Percentiles rank a stretch among this genome's conserved stretches.
Conservation (phyloP, 169 alveolate genomes). For the Cryptosporidium sp. region DNA sequence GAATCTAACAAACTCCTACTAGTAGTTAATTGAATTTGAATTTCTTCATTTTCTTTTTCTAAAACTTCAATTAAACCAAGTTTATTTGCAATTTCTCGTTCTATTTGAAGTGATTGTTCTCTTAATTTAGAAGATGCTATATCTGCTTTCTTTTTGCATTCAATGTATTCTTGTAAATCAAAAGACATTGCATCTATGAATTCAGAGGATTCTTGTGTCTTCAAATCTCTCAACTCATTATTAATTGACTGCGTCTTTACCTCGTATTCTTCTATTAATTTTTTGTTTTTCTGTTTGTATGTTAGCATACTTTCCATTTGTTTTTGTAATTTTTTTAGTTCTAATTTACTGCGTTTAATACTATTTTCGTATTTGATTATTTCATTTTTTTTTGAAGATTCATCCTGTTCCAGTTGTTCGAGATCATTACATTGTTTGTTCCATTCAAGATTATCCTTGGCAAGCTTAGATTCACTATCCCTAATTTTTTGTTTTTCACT, state of each 20-base stretch:
- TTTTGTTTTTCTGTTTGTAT: constrained; percentile 7
- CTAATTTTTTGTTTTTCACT: constrained; percentile 5
- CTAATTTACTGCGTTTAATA: constrained; percentile 6
- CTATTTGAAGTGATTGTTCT: constrained; percentile 52
- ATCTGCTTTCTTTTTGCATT: constrained; percentile 59
- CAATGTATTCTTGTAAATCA: constrained; percentile 59
- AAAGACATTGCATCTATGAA: constrained; percentile 9
- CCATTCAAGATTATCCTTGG: constrained; percentile 33
- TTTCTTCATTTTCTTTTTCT: constrained; percentile 58
- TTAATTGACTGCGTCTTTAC: background rate
- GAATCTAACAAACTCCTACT: constrained; percentile 16
- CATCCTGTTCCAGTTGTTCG: constrained; percentile 36
- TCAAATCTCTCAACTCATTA: constrained; percentile 4
- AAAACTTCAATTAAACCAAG: constrained; percentile 47
- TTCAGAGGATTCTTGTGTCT: constrained; percentile 11
- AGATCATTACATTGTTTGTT: constrained; percentile 11
- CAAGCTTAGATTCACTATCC: constrained; percentile 33
- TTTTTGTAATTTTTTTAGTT: constrained; percentile 25
- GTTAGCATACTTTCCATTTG: constrained; percentile 2
- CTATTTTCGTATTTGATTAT: constrained; percentile 12
- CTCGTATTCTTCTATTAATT: constrained; percentile 25
- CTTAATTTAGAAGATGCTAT: constrained; percentile 34
- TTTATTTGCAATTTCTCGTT: constrained; percentile 33
- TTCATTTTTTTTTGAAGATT: constrained; percentile 6
- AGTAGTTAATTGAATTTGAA: constrained; percentile 5